Percentiles rank a stretch among this genome's conserved stretches.
These are phyloP conservation scores for Globisporangium spiculum DNA, from an alignment of 352 stramenopile species.

Conservation along the genomic window DNA sequence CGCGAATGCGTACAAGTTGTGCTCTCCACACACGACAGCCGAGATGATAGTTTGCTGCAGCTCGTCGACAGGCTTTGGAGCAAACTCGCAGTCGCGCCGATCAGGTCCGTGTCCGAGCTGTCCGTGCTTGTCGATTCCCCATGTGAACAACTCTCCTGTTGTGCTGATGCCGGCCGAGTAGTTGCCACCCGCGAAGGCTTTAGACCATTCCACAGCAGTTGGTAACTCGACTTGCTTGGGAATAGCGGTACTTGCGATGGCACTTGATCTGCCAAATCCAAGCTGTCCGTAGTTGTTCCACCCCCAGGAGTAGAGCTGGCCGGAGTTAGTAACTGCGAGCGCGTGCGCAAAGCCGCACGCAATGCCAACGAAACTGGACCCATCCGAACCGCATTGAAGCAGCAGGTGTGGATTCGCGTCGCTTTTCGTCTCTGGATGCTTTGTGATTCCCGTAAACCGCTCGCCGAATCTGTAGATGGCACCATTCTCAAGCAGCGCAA, in stretches of 20 bases:
- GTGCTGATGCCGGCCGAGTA: conserved; percentile 55
- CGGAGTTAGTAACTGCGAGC: conserved; percentile 52
- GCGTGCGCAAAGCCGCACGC: conserved; percentile 65
- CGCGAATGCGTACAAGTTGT: conserved; percentile 60
- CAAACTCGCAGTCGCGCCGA: conserved; percentile 23
- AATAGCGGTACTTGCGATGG: conserved; percentile 20
- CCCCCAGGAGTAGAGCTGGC: conserved; percentile 70
- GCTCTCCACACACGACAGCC: conserved; percentile 45
- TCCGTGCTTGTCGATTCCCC: conserved; percentile 49
- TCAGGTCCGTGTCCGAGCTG: conserved; percentile 41
- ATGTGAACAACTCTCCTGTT: conserved; percentile 45
- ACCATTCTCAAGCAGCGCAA: conserved; percentile 58
- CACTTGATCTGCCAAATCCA: conserved; percentile 36
- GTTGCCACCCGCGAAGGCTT: conserved; percentile 54
- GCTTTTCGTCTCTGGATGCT: conserved; percentile 15
- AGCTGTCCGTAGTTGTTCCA: conserved; percentile 82
- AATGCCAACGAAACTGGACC: conserved; percentile 49
- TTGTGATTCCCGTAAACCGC: conserved; percentile 35
- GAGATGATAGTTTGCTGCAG: conserved; percentile 36
- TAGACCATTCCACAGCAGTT: conserved; percentile 30
- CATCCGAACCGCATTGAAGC: conserved; percentile 25
- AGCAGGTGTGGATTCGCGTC: conserved; percentile 27
- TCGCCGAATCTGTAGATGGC: conserved; percentile 81
- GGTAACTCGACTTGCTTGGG: conserved; percentile 18
- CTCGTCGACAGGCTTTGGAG: conserved; percentile 33